Evolutionary conservation across 257 asterid genomes (phyloP), one percentile per base, ranked within the genome.

Genomic region (Solanum dulcamara): DNA sequence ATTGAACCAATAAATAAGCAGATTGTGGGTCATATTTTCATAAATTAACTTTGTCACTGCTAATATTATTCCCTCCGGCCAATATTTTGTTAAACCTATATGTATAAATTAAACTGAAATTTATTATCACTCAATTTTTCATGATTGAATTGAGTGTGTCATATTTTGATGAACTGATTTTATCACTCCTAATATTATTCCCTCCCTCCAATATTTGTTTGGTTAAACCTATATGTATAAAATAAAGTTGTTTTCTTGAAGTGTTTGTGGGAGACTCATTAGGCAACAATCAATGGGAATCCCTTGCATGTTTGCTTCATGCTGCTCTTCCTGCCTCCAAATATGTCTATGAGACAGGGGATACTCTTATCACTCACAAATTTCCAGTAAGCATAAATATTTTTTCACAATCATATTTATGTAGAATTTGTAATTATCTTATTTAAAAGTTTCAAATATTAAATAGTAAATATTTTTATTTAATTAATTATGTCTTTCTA

Each of bases 241-340:
- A n/a, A n/a, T n/a, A 48, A 48, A 48, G 22, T 20, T n/a, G n/a
- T 48, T 48, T 48, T 17, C 55, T 48, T 14, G 57, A 50, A 15
- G 14, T 50, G 87, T 94, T 93, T 81, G 97, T 94, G 30, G 98
- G 98, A 62, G 98, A 94, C 84, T 94, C 97, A 30, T 62, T 94
- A 53, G 87, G 94, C 86, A 81, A 85, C 1, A 91, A 93, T 77
- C 98, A 94, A 38, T 92, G 93, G 92, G 93, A 92, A 85, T 94
- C 98, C 15, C 88, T 94, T 8, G 89, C 94, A 12, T 93, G 98
- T 88, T 81, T 93, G 94, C 90, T 92, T 74, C 95, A 89, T 18
- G 88, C 79, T 4, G 89, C 92, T 0, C 57, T 88, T 11, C 94
- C 94, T 5, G 30, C 86, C 4, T 87, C 91, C 22, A 86, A 75